Evolutionary conservation across 179 eudicot genomes (phyloP), one percentile per base, ranked within the genome.

Genomic region (Corrigiola litoralis): DNA sequence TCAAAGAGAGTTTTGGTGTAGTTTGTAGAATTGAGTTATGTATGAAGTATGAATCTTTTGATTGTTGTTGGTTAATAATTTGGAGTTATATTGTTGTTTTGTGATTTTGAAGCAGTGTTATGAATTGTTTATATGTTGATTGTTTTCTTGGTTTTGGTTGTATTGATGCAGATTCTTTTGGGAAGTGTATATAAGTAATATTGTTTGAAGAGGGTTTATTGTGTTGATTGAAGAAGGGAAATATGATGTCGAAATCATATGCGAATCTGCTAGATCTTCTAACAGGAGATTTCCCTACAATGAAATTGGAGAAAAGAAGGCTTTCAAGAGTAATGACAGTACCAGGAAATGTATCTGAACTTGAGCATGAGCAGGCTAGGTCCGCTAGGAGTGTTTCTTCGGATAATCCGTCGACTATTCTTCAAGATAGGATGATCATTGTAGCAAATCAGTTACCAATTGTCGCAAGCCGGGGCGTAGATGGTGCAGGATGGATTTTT

Each of bases 261-360:
- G 81, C 95, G n/a, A 91, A 91, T 82, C 78, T 91, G 29, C 52
- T 91, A 24, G 97, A 91, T 66, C 73, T 91, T 69, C 77, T 92
- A 7, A 74, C 92, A 11, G 97, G 95, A 69, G 87, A 88, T 75
- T 84, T 86, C 48, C 92, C 90, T 1, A 69, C 83, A 24, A 66
- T 82, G 90, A 87, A 84, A 68, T 55, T 66, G 66, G 90, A 86
- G 68, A 65, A 76, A 60, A 80, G 58, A 77, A 56, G 83, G 56
- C 65, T 86, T 36, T 73, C 89, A 1, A 82, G 97, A 70, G 94
- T 88, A 29, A 91, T 85, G 92, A 88, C 97, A 2, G 90, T 88
- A 25, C 97, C 95, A 11, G 94, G 95, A 18, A 84, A 81, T 65
- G 77, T 88, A 7, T 59, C 72, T 31, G 94, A 91, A 71, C 84